Conservation (phyloP, 768 basidiomycete species). For the Polyporus arcularius region DNA sequence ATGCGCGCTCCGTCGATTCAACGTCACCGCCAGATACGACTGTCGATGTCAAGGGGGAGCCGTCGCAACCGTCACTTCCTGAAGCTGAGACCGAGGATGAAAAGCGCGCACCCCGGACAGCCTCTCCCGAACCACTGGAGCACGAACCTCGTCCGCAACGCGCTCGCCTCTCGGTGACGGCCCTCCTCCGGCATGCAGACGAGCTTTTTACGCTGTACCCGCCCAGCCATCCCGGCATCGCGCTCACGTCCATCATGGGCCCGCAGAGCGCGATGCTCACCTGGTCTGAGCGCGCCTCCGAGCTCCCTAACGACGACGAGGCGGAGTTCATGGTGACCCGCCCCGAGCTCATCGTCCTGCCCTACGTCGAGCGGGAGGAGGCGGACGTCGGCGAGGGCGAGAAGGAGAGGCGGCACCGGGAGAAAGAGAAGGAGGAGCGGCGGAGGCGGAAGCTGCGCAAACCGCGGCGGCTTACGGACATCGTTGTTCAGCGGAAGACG, state of each 20-base stretch:
- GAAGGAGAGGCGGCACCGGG: slow-evolving; percentile 19
- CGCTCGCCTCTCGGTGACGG: slow-evolving; percentile 44
- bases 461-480: slow-evolving; percentile 30
- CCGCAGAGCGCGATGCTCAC: slow-evolving; percentile 77
- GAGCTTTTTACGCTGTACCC: slow-evolving; percentile 59
- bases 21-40: neutral
- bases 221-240: slow-evolving; percentile 56
- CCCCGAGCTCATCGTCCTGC: slow-evolving; percentile 60
- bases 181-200: slow-evolving; percentile 60
- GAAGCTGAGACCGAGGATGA: neutral
- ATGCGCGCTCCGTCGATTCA: neutral
- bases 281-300: slow-evolving; percentile 55
- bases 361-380: slow-evolving; percentile 33
- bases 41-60: neutral
- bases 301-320: slow-evolving; percentile 51
- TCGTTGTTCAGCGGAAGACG: slow-evolving; percentile 30
- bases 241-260: slow-evolving; percentile 65
- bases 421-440: slow-evolving; percentile 32
- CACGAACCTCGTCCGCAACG: slow-evolving; percentile 17
- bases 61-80: slow-evolving; percentile 1
- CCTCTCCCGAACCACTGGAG: slow-evolving; percentile 13
- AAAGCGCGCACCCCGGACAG: neutral
- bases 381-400: neutral
- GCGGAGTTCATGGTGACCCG: slow-evolving; percentile 62
- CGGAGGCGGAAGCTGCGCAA: slow-evolving; percentile 34